phyloP scores from a whole-genome alignment of 768 basidiomycete genomes.

The Pleurotus pulmonarius region DNA sequence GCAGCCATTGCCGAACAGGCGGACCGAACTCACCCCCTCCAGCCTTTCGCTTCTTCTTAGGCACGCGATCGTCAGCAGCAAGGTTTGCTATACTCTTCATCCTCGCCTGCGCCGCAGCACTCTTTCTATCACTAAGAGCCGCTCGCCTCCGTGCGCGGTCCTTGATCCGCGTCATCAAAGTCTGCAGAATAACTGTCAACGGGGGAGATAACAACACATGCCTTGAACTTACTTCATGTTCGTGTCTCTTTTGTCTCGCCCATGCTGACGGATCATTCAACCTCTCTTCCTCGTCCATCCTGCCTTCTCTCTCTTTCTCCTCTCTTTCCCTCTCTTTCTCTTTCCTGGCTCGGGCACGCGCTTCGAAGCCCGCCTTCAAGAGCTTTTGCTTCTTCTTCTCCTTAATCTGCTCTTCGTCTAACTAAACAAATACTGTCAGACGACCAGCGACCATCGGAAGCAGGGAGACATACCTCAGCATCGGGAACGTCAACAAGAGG shows the following conservation, averaged over 20 bases:
- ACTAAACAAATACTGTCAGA: slow-evolving; percentile 30
- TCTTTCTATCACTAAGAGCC: slow-evolving; percentile 87
- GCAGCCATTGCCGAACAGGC: too few relatives aligned
- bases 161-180: slow-evolving; percentile 80
- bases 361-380: slow-evolving; percentile 91
- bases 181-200: slow-evolving; percentile 32
- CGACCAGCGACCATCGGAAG: neutral
- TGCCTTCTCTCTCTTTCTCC: slow-evolving; percentile 66
- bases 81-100: slow-evolving; percentile 96
- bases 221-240: slow-evolving; percentile 65
- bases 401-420: slow-evolving; percentile 87
- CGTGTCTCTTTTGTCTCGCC: slow-evolving; percentile 65
- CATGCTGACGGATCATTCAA: slow-evolving; percentile 69
- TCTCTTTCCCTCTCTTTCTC: slow-evolving; percentile 87
- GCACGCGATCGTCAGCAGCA: slow-evolving; percentile 79
- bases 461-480: slow-evolving; percentile 57
- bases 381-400: slow-evolving; percentile 94
- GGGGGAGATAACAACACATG: neutral
- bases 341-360: slow-evolving; percentile 74
- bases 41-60: slow-evolving; percentile 83
- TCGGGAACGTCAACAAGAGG: slow-evolving; percentile 92
- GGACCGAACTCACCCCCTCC: slow-evolving; percentile 56
- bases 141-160: slow-evolving; percentile 76
- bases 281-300: slow-evolving; percentile 75
- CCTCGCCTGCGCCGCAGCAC: slow-evolving; percentile 88